phyloP scores from a whole-genome alignment of 805 yeast species.

The Myxozyma neotropica region DNA sequence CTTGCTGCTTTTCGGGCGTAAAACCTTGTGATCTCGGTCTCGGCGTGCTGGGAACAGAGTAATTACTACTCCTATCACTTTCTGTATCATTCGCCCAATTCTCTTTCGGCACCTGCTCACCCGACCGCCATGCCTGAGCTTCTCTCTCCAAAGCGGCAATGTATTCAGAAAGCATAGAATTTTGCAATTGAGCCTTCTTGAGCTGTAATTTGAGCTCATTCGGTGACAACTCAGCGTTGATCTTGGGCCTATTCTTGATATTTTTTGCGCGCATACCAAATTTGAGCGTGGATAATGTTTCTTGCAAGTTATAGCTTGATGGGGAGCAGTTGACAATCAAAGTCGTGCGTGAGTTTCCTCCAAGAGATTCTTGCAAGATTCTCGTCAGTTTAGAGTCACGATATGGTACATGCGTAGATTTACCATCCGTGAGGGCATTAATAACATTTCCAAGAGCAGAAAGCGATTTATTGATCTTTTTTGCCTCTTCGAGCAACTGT shows the following conservation, averaged over 20 bases:
- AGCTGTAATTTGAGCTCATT: conserved; percentile 49
- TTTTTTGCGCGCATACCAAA: conserved; percentile 75
- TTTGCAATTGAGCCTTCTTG: conserved; percentile 44
- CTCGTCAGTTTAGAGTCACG: conserved; percentile 79
- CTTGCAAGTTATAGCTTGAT: conserved; percentile 55
- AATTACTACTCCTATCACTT: background rate
- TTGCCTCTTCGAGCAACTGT: conserved; percentile 76
- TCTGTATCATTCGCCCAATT: conserved; percentile 36
- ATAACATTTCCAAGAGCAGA: conserved; percentile 81
- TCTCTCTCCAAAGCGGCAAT: conserved; percentile 50
- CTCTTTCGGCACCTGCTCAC: conserved; percentile 38
- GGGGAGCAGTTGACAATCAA: conserved; percentile 76
- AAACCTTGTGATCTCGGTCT: background rate
- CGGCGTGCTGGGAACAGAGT: conserved; percentile 17
- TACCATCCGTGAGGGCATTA: conserved; percentile 71
- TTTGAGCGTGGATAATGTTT: conserved; percentile 70
- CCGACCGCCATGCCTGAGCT: conserved; percentile 45
- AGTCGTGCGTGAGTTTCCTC: conserved; percentile 80
- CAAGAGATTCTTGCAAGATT: conserved; percentile 74
- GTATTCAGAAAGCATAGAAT: conserved; percentile 38
- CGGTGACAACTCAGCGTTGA: conserved; percentile 60
- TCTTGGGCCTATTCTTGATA: conserved; percentile 64
- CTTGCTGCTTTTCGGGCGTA: background rate
- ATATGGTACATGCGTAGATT: conserved; percentile 67
- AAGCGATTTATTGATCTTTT: conserved; percentile 76